Percentiles rank a stretch among this genome's conserved stretches.
These are phyloP conservation scores for Diplodia sapinea DNA, from an alignment of 2,329 filamentous ascomycete genomes.

Conservation along the genomic window DNA sequence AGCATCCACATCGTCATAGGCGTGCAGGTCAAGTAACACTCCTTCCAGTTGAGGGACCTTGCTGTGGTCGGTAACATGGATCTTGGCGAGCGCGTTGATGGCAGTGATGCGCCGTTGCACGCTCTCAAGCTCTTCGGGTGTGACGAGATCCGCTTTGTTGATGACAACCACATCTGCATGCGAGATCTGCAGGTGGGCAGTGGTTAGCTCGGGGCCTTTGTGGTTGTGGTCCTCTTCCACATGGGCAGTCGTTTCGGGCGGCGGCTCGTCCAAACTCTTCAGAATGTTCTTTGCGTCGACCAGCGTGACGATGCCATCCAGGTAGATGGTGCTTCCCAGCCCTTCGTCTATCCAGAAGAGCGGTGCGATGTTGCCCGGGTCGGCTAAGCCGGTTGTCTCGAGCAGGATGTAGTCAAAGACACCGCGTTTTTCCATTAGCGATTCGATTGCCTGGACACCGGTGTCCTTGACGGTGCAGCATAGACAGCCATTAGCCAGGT, in stretches of 20 bases:
- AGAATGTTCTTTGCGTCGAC: constrained; percentile 95
- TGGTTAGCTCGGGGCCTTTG: constrained; percentile 76
- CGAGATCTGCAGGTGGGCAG: constrained; percentile 93
- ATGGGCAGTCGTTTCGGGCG: constrained; percentile 53
- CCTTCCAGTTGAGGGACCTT: constrained; percentile 83
- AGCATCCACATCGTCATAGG: constrained; percentile 81
- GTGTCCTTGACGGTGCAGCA: constrained; percentile 98
- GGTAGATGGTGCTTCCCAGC: constrained; percentile 90
- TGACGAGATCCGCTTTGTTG: constrained; percentile 90
- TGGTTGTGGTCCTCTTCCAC: constrained; percentile 56
- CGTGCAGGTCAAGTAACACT: constrained; percentile 85
- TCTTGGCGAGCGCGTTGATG: constrained; percentile 87
- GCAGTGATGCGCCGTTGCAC: constrained; percentile 75
- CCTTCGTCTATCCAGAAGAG: constrained; percentile 98
- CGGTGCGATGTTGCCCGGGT: constrained; percentile 93
- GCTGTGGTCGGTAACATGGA: constrained; percentile 81
- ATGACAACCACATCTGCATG: constrained; percentile 94
- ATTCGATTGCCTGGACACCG: constrained; percentile 93
- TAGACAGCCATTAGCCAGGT: constrained; percentile 94
- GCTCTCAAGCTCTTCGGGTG: constrained; percentile 67
- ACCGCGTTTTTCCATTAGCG: constrained; percentile 90
- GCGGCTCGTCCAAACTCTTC: constrained; percentile 74
- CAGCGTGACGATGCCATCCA: constrained; percentile 94
- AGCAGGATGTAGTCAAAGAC: constrained; percentile 97
- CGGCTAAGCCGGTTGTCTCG: constrained; percentile 92